Evolutionary conservation across 1,284 basidiomycete species (phyloP).

Genomic region (Chalciporus sp.): DNA sequence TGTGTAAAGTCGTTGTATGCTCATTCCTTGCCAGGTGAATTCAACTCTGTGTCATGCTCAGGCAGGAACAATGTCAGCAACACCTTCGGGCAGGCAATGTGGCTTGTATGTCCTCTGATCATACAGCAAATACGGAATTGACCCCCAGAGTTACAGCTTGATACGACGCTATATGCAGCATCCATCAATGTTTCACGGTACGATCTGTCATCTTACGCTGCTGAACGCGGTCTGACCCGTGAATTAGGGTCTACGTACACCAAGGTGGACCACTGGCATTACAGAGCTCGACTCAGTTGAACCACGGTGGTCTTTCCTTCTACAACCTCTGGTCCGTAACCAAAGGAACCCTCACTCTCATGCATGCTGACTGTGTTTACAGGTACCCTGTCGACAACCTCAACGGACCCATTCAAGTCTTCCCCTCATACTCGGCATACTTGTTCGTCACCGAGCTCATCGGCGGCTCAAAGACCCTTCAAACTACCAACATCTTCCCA

Average conservation of each 20-base stretch:
- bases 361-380: not conserved
- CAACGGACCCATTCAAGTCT: conserved; percentile 51
- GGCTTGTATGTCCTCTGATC: conserved; percentile 39
- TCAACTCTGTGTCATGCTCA: conserved; percentile 54
- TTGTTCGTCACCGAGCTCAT: conserved; percentile 52
- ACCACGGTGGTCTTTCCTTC: conserved; percentile 50
- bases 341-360: not conserved
- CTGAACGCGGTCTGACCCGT: not conserved
- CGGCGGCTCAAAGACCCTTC: conserved; percentile 42
- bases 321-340: conserved; percentile 47
- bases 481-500: conserved; percentile 50
- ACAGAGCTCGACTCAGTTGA: conserved; percentile 50
- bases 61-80: conserved; percentile 50
- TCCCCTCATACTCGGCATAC: conserved; percentile 52
- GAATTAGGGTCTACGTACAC: conserved; percentile 46
- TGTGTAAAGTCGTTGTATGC: not conserved
- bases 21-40: conserved; percentile 41
- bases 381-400: conserved; percentile 51
- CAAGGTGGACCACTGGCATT: conserved; percentile 53
- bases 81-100: conserved; percentile 54
- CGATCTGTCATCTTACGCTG: not conserved
- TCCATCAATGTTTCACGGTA: conserved; percentile 51
- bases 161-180: conserved; percentile 51
- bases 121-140: not conserved
- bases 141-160: conserved; percentile 34